Base-by-base conservation (phyloP, 441 rosid species). In the Pelargonium citronellum region DNA sequence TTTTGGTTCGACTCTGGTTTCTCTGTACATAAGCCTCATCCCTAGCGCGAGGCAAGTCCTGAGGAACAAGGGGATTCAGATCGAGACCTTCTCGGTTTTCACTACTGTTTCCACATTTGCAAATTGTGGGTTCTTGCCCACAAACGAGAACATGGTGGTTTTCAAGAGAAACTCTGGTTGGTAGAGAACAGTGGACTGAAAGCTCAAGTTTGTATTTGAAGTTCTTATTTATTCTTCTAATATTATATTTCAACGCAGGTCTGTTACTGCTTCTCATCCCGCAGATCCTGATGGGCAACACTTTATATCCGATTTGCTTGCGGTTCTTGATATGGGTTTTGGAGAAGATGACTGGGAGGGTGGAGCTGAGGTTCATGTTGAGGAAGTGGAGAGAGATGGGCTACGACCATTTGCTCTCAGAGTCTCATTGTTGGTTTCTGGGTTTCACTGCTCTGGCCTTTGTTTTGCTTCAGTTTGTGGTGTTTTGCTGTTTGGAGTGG, bases 251-350 rank as follows among this genome's bases (percentile, higher is more conserved):
- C 41, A 78, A 87, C 66, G 67, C 96, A 0, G 87, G 85, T 13
- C 83, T 91, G 4, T 82, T 85, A 7, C 75, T 81, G n/a, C 60
- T 89, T 55, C 69, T 89, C 1, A 77, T 87, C 69, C 84, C 91
- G n/a, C 84, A 79, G 55, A 6, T 67, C 16, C 75, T 91, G 0
- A 34, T 87, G 1, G 95, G 95, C 0, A 84, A 85, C 86, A 79
- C 87, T 8, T 67, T 91, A 37, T 89, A 68, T 63, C 88, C 90
- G 1, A 44, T 86, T 2, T 73, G 77, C 72, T 66, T 91, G 49
- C 1, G 82, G 6, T 72, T 86, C 2, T 51, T 69, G 15, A 67
- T 85, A 5, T 80, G 89, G 90, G 78, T 66, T 57, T 19, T 86
- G 34, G 67, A 71, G 47, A 87, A 79, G 73, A 0, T 60, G 6